These are phyloP conservation scores for Pisolithus thermaeus DNA, from an alignment of 1,284 basidiomycete species.

Conservation along the genomic window DNA sequence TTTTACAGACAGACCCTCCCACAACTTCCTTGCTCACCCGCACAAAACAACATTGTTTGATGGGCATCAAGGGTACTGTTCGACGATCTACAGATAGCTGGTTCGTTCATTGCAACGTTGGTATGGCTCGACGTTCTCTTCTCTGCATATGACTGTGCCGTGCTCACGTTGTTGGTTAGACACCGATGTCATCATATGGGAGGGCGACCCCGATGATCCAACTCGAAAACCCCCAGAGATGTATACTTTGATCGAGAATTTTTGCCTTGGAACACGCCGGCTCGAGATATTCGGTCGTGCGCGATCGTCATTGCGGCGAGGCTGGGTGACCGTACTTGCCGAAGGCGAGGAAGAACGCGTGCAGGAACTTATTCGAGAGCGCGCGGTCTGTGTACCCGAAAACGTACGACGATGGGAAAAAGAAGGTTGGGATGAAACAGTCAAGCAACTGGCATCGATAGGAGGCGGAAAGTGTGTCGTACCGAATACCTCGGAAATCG, in stretches of 20 bases:
- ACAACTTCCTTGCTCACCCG: constrained; percentile 80
- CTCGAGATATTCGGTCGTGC: constrained; percentile 86
- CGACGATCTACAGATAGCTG: constrained; percentile 88
- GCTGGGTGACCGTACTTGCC: constrained; percentile 87
- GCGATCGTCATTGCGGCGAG: constrained; percentile 68
- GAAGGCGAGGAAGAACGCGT: constrained; percentile 54
- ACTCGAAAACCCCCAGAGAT: constrained; percentile 90
- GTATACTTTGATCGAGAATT: constrained; percentile 95
- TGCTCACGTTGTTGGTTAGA: constrained; percentile 41
- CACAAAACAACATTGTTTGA: constrained; percentile 94
- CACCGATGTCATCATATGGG: constrained; percentile 96
- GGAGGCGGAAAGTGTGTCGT: constrained; percentile 57
- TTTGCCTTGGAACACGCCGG: constrained; percentile 90
- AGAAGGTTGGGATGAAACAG: constrained; percentile 53
- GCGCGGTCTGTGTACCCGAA: constrained; percentile 39
- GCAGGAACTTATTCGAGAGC: constrained; percentile 32
- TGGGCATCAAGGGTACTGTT: constrained; percentile 98
- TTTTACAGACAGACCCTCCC: constrained; percentile 64
- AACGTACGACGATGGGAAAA: constrained; percentile 46
- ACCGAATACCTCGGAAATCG: constrained; percentile 75
- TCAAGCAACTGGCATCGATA: constrained; percentile 43
- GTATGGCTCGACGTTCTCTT: constrained; percentile 30
- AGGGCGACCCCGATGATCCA: constrained; percentile 75
- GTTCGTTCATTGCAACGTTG: constrained; percentile 98
- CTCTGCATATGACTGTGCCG: constrained; percentile 21